Conservation (phyloP, 2,329 filamentous ascomycete species). For the Thermomyces lanuginosus region DNA sequence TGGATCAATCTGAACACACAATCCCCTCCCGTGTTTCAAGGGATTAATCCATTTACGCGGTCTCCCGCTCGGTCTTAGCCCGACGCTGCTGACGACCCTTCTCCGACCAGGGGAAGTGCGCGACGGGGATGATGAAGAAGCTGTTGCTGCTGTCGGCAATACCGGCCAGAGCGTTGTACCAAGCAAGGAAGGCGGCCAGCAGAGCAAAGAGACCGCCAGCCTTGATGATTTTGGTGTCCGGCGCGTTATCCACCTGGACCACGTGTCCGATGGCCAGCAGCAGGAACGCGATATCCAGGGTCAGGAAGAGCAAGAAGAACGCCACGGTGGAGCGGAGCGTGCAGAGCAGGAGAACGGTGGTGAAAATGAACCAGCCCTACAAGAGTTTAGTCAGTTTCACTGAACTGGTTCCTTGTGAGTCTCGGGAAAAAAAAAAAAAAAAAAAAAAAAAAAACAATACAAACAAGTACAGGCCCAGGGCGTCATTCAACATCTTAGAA, state of each 20-base stretch:
- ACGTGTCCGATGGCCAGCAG: conserved; percentile 51
- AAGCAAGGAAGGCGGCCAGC: conserved; percentile 62
- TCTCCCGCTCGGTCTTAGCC: conserved; percentile 35
- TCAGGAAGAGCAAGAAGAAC: conserved; percentile 64
- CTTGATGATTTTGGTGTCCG: conserved; percentile 41
- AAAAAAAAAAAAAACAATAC: conserved; percentile 41
- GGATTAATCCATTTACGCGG: conserved; percentile 13
- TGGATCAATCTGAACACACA: neutral
- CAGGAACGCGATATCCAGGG: conserved; percentile 59
- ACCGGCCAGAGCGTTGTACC: conserved; percentile 77
- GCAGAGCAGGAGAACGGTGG: conserved; percentile 54
- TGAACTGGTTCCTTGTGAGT: neutral
- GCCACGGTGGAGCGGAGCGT: conserved; percentile 62
- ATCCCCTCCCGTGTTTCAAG: neutral
- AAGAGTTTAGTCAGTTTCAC: conserved; percentile 6
- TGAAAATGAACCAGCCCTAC: conserved; percentile 70
- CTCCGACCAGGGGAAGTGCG: conserved; percentile 89
- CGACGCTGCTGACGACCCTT: conserved; percentile 35
- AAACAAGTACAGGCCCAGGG: conserved; percentile 57
- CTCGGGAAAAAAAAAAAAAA: neutral
- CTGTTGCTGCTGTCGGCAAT: conserved; percentile 54
- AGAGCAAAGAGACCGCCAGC: conserved; percentile 69
- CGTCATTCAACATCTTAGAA: conserved; percentile 35
- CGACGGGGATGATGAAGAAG: conserved; percentile 85
- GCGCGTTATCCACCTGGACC: conserved; percentile 28